phyloP scores from a whole-genome alignment of 2,329 filamentous ascomycete genomes.

The Pseudogymnoascus sp. region DNA sequence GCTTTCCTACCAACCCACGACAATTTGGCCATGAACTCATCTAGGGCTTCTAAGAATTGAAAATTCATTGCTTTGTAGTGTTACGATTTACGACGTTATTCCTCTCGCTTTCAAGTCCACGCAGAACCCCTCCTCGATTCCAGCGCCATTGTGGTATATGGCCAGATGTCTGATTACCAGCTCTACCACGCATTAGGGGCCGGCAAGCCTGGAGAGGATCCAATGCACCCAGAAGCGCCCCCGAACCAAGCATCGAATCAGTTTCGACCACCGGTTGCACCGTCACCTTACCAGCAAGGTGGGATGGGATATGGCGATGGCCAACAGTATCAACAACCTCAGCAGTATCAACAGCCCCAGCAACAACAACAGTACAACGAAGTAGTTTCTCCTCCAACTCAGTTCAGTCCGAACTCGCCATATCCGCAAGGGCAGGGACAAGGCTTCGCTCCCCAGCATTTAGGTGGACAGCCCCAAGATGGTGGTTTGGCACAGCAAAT shows the following conservation, averaged over 20 bases:
- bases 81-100: conserved; percentile 1
- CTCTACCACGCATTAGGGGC: conserved; percentile 50
- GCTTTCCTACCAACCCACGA: not conserved
- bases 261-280: conserved; percentile 46
- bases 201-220: conserved; percentile 45
- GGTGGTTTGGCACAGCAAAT: conserved; percentile 60
- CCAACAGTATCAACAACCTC: conserved; percentile 9
- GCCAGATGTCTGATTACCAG: conserved; percentile 45
- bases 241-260: conserved; percentile 43
- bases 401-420: conserved; percentile 5
- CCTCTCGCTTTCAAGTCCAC: not conserved
- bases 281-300: conserved; percentile 39
- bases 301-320: conserved; percentile 16
- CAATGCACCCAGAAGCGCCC: conserved; percentile 43
- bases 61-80: not conserved
- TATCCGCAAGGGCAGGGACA: conserved; percentile 26
- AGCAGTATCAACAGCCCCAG: conserved; percentile 14
- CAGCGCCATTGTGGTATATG: not conserved
- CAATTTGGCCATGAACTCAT: not conserved
- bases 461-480: conserved; percentile 33
- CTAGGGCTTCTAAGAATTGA: not conserved
- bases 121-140: not conserved
- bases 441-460: conserved; percentile 26
- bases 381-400: conserved; percentile 2
- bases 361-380: conserved; percentile 16